Evolutionary conservation across 2,329 filamentous ascomycete species (phyloP), one percentile per base, ranked within the genome.

Genomic region (Botryotinia narcissicola): DNA sequence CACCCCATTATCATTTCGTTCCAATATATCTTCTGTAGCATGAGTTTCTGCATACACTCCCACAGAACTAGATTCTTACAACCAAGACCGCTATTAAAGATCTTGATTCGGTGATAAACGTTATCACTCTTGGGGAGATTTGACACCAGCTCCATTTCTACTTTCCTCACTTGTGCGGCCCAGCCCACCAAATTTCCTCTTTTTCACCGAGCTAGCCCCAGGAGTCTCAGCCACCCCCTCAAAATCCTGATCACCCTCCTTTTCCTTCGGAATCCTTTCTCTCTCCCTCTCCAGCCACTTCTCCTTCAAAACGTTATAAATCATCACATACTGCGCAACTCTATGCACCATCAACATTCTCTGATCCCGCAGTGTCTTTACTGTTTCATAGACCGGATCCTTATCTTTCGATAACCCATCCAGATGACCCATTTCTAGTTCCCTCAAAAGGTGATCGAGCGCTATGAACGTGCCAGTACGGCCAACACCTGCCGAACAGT

Each of bases 401-500:
- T 54, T 63, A 22, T 69, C 60, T 54, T 73, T 64, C 8, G 35
- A 54, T 8, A 76, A 18, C 8, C 71, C 18, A 20, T 75, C 75
- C 35, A 73, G 71, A 29, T 74, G 71, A 2, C 71, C 74, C 29
- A 74, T 57, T 9, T 76, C 60, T 25, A 76, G 61, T 66, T 76
- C 75, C 37, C 74, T 60, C 25, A 75, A 35, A 18, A 77, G 71
- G 42, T 76, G 71, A 69, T 77, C 75, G 1, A 77, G 62, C 29
- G 74, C 74, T 22, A 77, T 76, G 80, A 98, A 98, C 0, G 95
- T 95, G 7, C 95, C 95, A 0, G 95, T 98, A 32, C 95, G 91
- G 0, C 95, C 95, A 81, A 96, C 98, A 0, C 96, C 95, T 4
- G 95, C 95, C 69, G 93, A 97, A 84, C 95, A 98, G 81, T 98